Evolutionary conservation across 148 eudicot genomes (phyloP).

Genomic region (Euryodendron excelsum): DNA sequence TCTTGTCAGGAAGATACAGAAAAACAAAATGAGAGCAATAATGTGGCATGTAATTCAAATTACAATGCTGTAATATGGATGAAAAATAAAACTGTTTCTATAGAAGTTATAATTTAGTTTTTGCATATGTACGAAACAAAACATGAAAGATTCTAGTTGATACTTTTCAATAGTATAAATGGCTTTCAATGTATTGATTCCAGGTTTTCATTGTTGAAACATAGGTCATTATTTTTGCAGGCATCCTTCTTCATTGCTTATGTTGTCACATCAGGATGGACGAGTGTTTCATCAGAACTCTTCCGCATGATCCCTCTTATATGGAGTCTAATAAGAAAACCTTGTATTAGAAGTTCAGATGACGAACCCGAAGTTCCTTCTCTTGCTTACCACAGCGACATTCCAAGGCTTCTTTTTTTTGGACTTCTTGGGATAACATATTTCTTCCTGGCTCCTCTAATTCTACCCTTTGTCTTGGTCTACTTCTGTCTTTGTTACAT

Average conservation of each 20-base stretch:
- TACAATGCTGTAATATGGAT: background rate
- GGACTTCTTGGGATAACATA: conserved; percentile 69
- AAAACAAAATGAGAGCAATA: too few species aligned
- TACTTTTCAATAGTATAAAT: too few species aligned
- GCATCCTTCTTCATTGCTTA: conserved; percentile 75
- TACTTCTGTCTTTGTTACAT: conserved; percentile 59
- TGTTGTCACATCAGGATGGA: conserved; percentile 76
- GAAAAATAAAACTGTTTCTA: background rate
- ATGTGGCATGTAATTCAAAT: background rate
- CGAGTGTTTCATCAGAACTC: conserved; percentile 58
- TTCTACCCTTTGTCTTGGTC: conserved; percentile 63
- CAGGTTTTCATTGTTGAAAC: background rate
- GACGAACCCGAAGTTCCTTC: conserved; percentile 47
- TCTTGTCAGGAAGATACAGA: background rate
- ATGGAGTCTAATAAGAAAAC: conserved; percentile 38
- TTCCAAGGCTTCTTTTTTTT: conserved; percentile 61
- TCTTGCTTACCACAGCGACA: conserved; percentile 49
- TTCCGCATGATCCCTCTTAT: conserved; percentile 50
- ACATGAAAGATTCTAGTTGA: background rate
- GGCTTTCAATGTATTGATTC: conserved; percentile 2
- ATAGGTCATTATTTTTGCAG: conserved; percentile 29
- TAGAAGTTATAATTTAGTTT: background rate
- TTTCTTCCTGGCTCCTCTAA: conserved; percentile 70
- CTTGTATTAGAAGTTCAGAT: conserved; percentile 25
- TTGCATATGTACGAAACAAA: too few species aligned